Base-by-base conservation (phyloP, 805 yeast genomes). In the Kazachstania martiniae region DNA sequence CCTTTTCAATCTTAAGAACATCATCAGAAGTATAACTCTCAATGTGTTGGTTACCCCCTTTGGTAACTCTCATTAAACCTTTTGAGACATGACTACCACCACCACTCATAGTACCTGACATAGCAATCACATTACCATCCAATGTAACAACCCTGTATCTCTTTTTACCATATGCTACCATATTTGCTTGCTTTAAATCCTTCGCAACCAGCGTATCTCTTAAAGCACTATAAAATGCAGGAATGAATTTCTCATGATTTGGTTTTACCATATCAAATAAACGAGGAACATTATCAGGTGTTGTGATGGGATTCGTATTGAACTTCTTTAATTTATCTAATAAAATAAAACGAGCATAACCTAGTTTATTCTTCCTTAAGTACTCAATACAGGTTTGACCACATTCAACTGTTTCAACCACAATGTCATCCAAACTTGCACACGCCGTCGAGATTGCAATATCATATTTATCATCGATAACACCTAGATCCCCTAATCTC, bases 71-170 rank as follows among this genome's bases (percentile, higher is more conserved):
- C 94, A 91, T 85, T 2, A 80, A 77, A 5, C 97, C 98, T 31
- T 69, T 69, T 12, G 70, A 66, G 7, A 67, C 70, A 25, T 69
- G 63, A 34, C 66, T 70, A 33, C 97, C 98, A 59, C 99, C 99
- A 46, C 99, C 99, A 29, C 94, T 75, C 77, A 93, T 77, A 1
- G 96, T 83, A 56, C 99, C 99, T 2, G 94, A 81, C 12, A 78
- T 74, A 47, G 87, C 96, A 35, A 91, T 89, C 15, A 91, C 62
- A 45, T 85, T 80, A 16, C 99, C 99, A 53, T 83, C 94, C 7
- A 86, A 54, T 0, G 97, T 86, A 0, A 93, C 97, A 16, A 89
- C 97, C 45, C 94, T 70, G 68, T 73, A 82, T 46, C 97, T 65
- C 43, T 65, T 74, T 12, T 66, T 63, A 1, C 94, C 91, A 60